phyloP scores from a whole-genome alignment of 2,329 filamentous ascomycete genomes.

The Fusarium tuaranense region DNA sequence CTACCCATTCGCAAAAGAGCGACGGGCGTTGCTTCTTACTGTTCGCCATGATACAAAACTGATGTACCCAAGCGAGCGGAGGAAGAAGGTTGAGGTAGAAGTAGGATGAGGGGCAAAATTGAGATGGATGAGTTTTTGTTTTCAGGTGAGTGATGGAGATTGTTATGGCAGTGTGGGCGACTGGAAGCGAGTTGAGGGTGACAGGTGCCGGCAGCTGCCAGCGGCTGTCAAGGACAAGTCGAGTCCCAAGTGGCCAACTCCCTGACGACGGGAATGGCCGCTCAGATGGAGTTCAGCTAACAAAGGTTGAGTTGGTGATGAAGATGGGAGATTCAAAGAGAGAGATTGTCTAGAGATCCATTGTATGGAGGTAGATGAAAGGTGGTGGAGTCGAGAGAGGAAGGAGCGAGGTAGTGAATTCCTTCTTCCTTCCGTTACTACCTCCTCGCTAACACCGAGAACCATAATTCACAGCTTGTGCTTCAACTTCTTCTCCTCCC shows the following conservation, averaged over 20 bases:
- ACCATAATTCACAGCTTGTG: conserved; percentile 35
- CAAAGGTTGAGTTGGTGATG: background rate
- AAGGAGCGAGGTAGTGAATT: background rate
- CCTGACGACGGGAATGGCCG: background rate
- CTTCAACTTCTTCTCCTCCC: conserved; percentile 68
- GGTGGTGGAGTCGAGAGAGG: background rate
- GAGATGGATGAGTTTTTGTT: background rate
- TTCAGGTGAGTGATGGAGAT: background rate
- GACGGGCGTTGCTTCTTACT: conserved; percentile 36
- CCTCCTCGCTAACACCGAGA: background rate
- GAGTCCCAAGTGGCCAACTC: background rate
- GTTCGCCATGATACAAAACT: conserved; percentile 23
- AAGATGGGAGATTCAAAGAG: background rate
- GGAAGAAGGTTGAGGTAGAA: background rate
- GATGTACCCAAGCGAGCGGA: conserved; percentile 11
- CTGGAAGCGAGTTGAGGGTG: background rate
- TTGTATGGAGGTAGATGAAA: background rate
- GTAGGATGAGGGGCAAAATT: conserved; percentile 13
- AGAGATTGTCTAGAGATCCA: background rate
- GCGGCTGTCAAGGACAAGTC: background rate
- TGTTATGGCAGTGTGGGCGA: background rate
- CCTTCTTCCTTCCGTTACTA: background rate
- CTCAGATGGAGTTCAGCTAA: background rate
- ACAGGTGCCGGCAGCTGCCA: conserved; percentile 25
- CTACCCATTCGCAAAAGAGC: conserved; percentile 56